Conservation (phyloP, 164 flowering plant species). For the Warburgia ugandensis region DNA sequence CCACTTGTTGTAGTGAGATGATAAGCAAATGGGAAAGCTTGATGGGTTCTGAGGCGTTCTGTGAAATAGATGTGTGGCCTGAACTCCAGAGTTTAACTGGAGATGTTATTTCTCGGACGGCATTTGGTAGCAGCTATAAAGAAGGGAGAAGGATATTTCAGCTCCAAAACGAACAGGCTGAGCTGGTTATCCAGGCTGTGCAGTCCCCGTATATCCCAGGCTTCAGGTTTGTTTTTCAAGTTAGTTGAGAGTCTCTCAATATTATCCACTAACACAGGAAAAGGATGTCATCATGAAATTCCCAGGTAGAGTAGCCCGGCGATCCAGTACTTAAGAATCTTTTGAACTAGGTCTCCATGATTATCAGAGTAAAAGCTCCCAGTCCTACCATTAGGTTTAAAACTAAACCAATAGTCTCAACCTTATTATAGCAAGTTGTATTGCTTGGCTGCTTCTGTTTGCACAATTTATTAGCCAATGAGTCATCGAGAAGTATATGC, state of each 20-base stretch:
- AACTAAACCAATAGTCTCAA: no score
- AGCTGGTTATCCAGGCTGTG: constrained; percentile 1
- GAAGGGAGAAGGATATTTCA: constrained; percentile 13
- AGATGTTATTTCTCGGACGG: constrained; percentile 15
- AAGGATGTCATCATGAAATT: no score
- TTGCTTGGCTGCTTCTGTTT: no score
- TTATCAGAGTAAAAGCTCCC: no score
- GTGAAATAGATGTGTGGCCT: constrained; percentile 18
- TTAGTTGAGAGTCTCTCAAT: neutral
- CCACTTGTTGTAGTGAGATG: constrained; percentile 12
- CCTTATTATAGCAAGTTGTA: no score
- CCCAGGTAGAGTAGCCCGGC: no score
- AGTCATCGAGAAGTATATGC: no score
- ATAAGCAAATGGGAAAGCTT: constrained; percentile 16
- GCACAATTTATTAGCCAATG: no score
- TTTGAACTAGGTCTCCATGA: no score
- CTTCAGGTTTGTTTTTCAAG: neutral
- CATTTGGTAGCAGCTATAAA: constrained; percentile 18
- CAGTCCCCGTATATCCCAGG: constrained; percentile 6
- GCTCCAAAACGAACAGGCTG: constrained; percentile 7
- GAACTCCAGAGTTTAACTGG: constrained; percentile 10
- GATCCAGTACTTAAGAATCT: no score
- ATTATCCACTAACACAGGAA: neutral
- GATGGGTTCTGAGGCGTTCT: constrained; percentile 2
- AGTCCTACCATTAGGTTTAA: no score